Percentiles rank a stretch among this genome's conserved stretches.
These are phyloP conservation scores for Beauveria caledonica DNA, from an alignment of 2,329 filamentous ascomycete genomes.

Conservation along the genomic window DNA sequence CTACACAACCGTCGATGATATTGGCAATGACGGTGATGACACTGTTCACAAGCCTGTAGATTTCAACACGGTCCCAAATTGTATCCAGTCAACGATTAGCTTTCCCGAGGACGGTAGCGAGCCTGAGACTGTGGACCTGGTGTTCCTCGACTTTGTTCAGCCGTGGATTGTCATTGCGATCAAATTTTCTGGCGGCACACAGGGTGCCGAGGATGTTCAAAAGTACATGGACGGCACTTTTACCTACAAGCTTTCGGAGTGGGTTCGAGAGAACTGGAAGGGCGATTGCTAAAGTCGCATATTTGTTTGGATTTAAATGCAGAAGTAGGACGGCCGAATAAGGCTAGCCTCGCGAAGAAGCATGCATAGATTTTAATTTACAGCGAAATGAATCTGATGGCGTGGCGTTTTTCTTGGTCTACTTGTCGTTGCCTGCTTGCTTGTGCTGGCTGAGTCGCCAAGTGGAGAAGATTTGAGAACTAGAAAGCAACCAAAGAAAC, in stretches of 20 bases:
- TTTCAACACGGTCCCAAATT: conserved; percentile 76
- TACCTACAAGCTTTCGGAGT: conserved; percentile 46
- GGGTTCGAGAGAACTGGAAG: conserved; percentile 53
- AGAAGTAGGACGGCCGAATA: no score
- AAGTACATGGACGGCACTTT: conserved; percentile 46
- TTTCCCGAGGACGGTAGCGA: conserved; percentile 46
- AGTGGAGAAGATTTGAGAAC: no score
- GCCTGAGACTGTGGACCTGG: conserved; percentile 71
- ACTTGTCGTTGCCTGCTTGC: no score
- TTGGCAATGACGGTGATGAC: conserved; percentile 79
- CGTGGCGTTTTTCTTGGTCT: no score
- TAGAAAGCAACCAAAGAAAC: no score
- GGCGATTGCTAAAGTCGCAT: conserved; percentile 31
- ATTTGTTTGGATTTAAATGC: not conserved
- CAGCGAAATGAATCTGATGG: no score
- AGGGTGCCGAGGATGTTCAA: conserved; percentile 37
- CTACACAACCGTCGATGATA: conserved; percentile 85
- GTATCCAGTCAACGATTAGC: conserved; percentile 60
- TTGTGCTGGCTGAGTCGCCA: no score
- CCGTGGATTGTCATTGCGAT: conserved; percentile 72
- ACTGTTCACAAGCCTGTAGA: conserved; percentile 69
- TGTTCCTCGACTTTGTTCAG: conserved; percentile 88
- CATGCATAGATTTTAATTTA: no score
- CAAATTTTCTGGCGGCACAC: conserved; percentile 48
- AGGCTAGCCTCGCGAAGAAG: no score